phyloP scores from a whole-genome alignment of 2,329 filamentous ascomycete genomes.

The Whalleya microplaca region DNA sequence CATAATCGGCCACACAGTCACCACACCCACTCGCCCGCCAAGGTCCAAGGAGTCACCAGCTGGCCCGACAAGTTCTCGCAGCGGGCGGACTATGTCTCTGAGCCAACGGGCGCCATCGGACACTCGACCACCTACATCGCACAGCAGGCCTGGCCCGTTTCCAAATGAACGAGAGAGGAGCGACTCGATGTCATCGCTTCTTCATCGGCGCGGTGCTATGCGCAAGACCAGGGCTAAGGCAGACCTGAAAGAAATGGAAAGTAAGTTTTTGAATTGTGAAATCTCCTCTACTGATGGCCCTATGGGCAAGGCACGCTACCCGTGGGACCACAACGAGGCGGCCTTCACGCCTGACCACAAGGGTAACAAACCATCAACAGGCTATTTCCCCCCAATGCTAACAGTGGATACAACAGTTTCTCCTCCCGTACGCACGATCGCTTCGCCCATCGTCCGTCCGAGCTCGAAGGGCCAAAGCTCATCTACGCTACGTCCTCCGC shows the following conservation, averaged over 20 bases:
- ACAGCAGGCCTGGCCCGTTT: neutral
- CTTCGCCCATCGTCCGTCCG: neutral
- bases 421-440: neutral
- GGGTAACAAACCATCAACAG: neutral
- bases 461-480: neutral
- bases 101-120: neutral
- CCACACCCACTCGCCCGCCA: neutral
- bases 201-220: neutral
- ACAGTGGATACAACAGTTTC: neutral
- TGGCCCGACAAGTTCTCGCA: neutral
- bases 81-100: neutral
- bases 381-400: neutral
- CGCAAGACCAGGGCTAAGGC: neutral
- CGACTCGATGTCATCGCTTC: neutral
- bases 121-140: neutral
- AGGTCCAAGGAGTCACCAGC: neutral
- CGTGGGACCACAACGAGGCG: neutral
- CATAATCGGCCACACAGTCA: neutral
- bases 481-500: neutral
- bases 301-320: slow-evolving; percentile 3
- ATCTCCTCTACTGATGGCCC: neutral
- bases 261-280: neutral
- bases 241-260: neutral
- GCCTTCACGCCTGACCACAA: neutral
- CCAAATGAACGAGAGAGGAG: neutral